These are phyloP conservation scores for Paracoccidioides brasiliensis DNA, from an alignment of 2,329 filamentous ascomycete species.

Conservation along the genomic window DNA sequence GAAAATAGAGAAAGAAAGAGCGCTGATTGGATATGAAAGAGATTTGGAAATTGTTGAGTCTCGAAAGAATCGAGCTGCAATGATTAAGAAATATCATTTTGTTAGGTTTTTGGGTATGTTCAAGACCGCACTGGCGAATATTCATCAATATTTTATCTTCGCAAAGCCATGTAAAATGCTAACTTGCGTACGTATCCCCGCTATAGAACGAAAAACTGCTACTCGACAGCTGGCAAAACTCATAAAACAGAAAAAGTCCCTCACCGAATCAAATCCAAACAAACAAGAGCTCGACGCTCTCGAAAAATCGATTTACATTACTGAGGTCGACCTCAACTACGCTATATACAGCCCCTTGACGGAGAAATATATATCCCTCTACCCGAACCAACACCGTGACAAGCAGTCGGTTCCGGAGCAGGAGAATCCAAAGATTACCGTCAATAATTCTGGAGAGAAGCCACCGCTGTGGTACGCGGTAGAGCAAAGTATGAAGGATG, in stretches of 20 bases:
- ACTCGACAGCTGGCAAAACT: slow-evolving; percentile 27
- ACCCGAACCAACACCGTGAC: slow-evolving; percentile 25
- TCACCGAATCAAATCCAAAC: slow-evolving; percentile 5
- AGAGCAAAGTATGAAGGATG: slow-evolving; percentile 32
- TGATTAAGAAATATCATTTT: slow-evolving; percentile 52
- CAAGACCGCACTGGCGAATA: not conserved
- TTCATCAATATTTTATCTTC: not conserved
- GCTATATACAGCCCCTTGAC: slow-evolving; percentile 48
- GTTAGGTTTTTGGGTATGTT: slow-evolving; percentile 47
- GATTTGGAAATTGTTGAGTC: slow-evolving; percentile 40
- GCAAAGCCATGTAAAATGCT: not conserved
- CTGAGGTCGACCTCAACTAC: slow-evolving; percentile 49
- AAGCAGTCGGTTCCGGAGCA: slow-evolving; percentile 14
- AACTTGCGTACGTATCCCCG: not conserved
- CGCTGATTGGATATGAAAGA: slow-evolving; percentile 42
- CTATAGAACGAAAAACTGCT: slow-evolving; percentile 30
- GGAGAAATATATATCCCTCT: slow-evolving; percentile 47
- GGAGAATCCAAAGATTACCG: slow-evolving; percentile 13
- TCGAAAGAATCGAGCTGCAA: slow-evolving; percentile 39
- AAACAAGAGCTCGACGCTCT: slow-evolving; percentile 16
- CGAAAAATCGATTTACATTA: slow-evolving; percentile 31
- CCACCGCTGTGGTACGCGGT: slow-evolving; percentile 34
- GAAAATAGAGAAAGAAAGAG: slow-evolving; percentile 46
- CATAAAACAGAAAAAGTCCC: not conserved
- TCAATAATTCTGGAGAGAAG: slow-evolving; percentile 16